Evolutionary conservation across 164 flowering plant species (phyloP).

Genomic region (Macadamia integrifolia): DNA sequence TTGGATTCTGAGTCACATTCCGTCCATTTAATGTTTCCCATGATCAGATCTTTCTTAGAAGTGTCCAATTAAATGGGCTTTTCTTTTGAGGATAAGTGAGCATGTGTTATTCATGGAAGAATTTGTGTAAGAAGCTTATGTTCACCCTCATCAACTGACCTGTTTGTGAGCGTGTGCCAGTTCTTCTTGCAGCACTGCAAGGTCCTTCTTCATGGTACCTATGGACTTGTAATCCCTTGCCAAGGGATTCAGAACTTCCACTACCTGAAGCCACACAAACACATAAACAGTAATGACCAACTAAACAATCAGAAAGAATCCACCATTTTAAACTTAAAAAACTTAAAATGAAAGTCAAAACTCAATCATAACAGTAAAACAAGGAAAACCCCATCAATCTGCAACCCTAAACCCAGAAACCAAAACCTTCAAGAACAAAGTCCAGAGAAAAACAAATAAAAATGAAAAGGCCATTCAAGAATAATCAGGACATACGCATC

Average conservation of each 20-base stretch:
- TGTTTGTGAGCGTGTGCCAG: conserved; percentile 77
- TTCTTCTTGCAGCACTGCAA: conserved; percentile 78
- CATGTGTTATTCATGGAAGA: neutral
- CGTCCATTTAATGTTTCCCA: neutral
- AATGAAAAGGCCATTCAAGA: neutral
- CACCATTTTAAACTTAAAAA: too few relatives aligned
- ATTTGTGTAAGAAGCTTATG: neutral
- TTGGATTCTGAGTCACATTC: neutral
- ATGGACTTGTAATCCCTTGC: conserved; percentile 94
- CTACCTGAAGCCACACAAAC: conserved; percentile 51
- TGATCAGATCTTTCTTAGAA: neutral
- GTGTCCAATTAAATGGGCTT: too few relatives aligned
- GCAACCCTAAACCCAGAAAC: neutral
- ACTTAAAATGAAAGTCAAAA: too few relatives aligned
- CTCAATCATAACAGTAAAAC: too few relatives aligned
- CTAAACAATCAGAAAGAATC: neutral
- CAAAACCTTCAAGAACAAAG: neutral
- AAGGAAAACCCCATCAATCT: neutral
- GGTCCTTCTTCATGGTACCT: conserved; percentile 87
- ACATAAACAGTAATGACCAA: neutral
- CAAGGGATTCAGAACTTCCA: conserved; percentile 88
- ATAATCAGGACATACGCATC: neutral
- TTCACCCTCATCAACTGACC: conserved; percentile 34
- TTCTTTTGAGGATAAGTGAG: neutral
- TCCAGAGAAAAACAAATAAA: neutral